phyloP scores from a whole-genome alignment of 2,329 filamentous ascomycete species.

The Colletotrichum sp. region DNA sequence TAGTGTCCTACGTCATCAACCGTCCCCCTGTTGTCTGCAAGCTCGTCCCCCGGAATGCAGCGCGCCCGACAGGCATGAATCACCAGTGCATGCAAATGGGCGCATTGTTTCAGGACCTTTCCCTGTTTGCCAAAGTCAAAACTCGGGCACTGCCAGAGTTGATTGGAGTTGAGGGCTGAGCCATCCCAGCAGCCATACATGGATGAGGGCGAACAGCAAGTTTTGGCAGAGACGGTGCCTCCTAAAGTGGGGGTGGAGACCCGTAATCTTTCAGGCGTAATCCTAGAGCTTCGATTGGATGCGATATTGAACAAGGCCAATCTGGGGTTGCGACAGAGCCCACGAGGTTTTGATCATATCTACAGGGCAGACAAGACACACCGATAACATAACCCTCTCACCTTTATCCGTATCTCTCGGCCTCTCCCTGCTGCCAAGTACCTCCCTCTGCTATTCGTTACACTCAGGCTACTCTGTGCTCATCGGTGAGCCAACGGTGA shows the following conservation, averaged over 20 bases:
- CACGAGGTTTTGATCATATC: background rate
- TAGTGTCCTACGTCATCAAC: background rate
- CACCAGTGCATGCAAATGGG: background rate
- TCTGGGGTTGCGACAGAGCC: background rate
- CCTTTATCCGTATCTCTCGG: background rate
- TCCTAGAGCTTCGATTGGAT: background rate
- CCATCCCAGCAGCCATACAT: background rate
- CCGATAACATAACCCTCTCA: background rate
- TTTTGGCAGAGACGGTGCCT: background rate
- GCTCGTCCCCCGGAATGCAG: background rate
- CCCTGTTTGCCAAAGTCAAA: conserved; percentile 11
- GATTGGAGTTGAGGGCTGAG: conserved; percentile 5
- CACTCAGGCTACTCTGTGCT: background rate
- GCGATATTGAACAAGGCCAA: background rate
- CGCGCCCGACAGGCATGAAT: background rate
- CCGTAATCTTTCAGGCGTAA: conserved; percentile 8
- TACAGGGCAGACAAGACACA: background rate
- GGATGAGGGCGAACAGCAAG: background rate
- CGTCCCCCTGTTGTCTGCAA: background rate
- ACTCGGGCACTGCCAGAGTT: background rate
- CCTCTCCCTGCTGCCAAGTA: background rate
- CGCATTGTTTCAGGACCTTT: background rate
- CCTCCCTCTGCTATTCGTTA: background rate
- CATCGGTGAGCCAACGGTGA: background rate
- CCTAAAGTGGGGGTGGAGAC: conserved; percentile 10